phyloP scores from a whole-genome alignment of 2,329 filamentous ascomycete genomes.

The Penicillium concentricum region DNA sequence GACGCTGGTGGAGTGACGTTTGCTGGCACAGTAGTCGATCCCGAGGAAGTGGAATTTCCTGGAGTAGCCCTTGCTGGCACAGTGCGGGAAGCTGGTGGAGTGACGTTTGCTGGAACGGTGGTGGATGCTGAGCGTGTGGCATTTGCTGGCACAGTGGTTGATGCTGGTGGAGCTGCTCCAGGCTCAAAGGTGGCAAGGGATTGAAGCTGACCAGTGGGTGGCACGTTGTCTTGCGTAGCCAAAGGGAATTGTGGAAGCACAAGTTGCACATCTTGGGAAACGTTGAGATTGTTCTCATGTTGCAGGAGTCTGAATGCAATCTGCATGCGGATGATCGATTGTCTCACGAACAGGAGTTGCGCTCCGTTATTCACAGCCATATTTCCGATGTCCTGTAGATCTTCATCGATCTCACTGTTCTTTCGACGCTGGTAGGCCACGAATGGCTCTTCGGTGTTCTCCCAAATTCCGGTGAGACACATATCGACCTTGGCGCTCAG shows the following conservation, averaged over 20 bases:
- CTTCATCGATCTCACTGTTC: constrained; percentile 9
- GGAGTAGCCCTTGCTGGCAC: too few species aligned
- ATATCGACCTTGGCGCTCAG: constrained; percentile 9
- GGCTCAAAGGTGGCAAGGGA: neutral
- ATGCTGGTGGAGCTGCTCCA: neutral
- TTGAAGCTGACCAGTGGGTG: neutral
- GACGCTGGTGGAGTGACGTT: too few species aligned
- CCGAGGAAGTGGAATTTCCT: too few species aligned
- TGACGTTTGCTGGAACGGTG: too few species aligned
- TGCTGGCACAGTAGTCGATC: too few species aligned
- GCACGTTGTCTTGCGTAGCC: too few species aligned
- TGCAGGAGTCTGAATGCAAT: neutral
- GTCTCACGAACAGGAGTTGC: neutral
- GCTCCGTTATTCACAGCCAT: too few species aligned
- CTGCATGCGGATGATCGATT: neutral
- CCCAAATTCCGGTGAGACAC: neutral
- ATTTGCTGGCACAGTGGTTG: too few species aligned
- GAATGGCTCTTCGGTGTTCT: neutral
- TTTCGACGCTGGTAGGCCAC: constrained; percentile 9
- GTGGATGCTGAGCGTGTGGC: too few species aligned
- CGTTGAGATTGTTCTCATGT: neutral
- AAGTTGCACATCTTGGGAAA: neutral
- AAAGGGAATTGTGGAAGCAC: neutral
- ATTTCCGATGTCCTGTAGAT: neutral
- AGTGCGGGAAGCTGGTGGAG: too few species aligned